phyloP scores from a whole-genome alignment of 495 filamentous ascomycete species.

The Polyplosphaeria fusca region DNA sequence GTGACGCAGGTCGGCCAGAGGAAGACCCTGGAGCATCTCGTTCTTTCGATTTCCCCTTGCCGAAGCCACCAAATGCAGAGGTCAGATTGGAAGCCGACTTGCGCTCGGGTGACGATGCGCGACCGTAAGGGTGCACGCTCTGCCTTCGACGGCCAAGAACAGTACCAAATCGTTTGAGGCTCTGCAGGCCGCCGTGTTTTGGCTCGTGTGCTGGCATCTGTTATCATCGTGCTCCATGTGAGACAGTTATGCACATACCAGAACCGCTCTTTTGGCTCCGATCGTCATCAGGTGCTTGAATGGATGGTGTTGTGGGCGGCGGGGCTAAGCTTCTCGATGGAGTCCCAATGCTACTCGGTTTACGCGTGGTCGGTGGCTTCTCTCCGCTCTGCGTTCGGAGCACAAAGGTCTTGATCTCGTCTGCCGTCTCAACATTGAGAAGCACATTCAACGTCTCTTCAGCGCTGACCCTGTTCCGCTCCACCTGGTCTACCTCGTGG shows the following conservation, averaged over 20 bases:
- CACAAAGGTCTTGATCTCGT: conserved; percentile 87
- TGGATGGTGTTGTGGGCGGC: conserved; percentile 21
- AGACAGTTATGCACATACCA: conserved; percentile 15
- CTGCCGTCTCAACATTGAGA: conserved; percentile 80
- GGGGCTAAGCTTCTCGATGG: conserved; percentile 26
- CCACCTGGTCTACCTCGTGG: conserved; percentile 84
- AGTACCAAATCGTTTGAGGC: conserved; percentile 43
- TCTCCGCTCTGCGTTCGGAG: conserved; percentile 44
- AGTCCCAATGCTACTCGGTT: conserved; percentile 22
- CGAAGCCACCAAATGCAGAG: conserved; percentile 25
- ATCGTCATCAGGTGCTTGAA: conserved; percentile 30
- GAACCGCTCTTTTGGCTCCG: conserved; percentile 40
- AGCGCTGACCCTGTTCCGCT: conserved; percentile 68
- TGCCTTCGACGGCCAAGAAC: conserved; percentile 39
- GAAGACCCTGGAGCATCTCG: conserved; percentile 15
- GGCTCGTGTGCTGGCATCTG: conserved; percentile 33
- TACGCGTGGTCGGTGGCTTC: conserved; percentile 34
- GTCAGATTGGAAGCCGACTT: conserved; percentile 37
- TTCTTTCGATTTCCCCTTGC: conserved; percentile 32
- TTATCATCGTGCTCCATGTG: conserved; percentile 12
- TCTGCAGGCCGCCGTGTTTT: conserved; percentile 39
- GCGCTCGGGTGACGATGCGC: conserved; percentile 39
- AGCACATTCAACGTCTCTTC: conserved; percentile 81
- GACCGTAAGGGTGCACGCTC: conserved; percentile 39
- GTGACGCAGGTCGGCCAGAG: conserved; percentile 25